These are phyloP conservation scores for Trametes gibbosa DNA, from an alignment of 768 basidiomycete species.

Conservation along the genomic window DNA sequence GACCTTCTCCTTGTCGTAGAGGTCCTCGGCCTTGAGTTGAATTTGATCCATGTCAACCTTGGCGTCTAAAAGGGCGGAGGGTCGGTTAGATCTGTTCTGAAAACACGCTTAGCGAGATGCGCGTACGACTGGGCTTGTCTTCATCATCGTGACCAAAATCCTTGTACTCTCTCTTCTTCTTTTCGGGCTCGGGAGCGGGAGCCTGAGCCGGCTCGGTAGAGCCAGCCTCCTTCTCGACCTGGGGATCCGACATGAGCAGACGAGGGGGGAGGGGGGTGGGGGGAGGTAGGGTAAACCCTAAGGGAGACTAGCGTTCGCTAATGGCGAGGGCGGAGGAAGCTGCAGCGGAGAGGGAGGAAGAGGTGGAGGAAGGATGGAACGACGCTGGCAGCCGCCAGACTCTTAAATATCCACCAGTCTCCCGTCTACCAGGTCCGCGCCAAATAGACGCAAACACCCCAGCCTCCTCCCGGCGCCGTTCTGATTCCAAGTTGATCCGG, in stretches of 20 bases:
- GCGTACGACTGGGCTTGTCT: conserved; percentile 65
- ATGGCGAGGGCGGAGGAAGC: conserved; percentile 12
- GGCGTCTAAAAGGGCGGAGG: conserved; percentile 54
- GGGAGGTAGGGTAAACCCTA: conserved; percentile 20
- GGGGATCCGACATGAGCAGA: conserved; percentile 37
- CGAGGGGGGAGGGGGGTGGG: conserved; percentile 11
- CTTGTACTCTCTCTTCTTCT: conserved; percentile 83
- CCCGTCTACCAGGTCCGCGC: conserved; percentile 11
- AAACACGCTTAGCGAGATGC: neutral
- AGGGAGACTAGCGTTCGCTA: conserved; percentile 11
- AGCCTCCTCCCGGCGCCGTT: conserved; percentile 11
- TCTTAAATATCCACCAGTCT: conserved; percentile 18
- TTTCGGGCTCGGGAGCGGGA: conserved; percentile 28
- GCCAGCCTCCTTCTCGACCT: conserved; percentile 66
- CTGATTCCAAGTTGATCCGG: conserved; percentile 18
- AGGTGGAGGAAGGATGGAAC: conserved; percentile 19
- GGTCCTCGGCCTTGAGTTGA: conserved; percentile 87
- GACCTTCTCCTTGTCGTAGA: conserved; percentile 99
- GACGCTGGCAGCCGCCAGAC: conserved; percentile 20
- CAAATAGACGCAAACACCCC: conserved; percentile 16
- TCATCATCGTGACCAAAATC: conserved; percentile 72
- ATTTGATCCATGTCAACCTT: conserved; percentile 89
- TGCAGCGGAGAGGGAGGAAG: conserved; percentile 17
- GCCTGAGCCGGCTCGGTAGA: conserved; percentile 43
- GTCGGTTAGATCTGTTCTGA: conserved; percentile 10